A percentile compares a stretch with the other conserved stretches of the same genome.
These are phyloP conservation scores for Alternaria dauci DNA, from an alignment of 2,329 filamentous ascomycete species.

Conservation along the genomic window DNA sequence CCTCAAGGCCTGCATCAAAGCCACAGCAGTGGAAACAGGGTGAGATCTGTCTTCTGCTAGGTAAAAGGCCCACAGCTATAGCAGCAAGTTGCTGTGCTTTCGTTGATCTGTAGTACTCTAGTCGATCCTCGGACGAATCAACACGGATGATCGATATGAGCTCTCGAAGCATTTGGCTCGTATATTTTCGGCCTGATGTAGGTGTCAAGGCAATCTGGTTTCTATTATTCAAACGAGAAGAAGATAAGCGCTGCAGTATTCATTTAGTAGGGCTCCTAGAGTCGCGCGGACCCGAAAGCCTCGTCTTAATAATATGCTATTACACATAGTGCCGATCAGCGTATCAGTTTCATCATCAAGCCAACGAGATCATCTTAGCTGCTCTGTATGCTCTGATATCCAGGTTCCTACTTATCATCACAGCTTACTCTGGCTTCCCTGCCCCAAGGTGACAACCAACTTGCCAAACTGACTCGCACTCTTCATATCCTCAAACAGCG, in stretches of 20 bases:
- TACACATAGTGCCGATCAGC: too few relatives aligned
- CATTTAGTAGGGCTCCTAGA: too few relatives aligned
- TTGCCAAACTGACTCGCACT: constrained; percentile 90
- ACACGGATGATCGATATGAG: not conserved
- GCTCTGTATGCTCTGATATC: not conserved
- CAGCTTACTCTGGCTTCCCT: constrained; percentile 43
- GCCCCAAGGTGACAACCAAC: constrained; percentile 70
- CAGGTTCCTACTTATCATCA: constrained; percentile 9
- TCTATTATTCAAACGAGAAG: not conserved
- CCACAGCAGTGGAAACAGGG: too few relatives aligned
- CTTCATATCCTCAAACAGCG: constrained; percentile 87
- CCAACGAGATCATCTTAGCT: not conserved
- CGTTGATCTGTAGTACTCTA: not conserved
- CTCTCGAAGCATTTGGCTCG: not conserved
- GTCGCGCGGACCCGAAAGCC: too few relatives aligned
- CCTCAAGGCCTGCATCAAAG: not conserved
- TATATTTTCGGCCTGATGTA: not conserved
- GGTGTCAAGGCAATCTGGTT: not conserved
- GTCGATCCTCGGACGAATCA: not conserved
- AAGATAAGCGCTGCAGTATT: too few relatives aligned
- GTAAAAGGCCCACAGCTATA: not conserved
- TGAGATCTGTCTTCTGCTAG: too few relatives aligned
- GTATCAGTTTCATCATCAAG: too few relatives aligned
- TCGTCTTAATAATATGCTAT: too few relatives aligned
- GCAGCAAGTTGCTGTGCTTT: not conserved